Percentiles rank a stretch among this genome's conserved stretches.
phyloP scores from a whole-genome alignment of 257 asterid species.

The Lycium ferocissimum region DNA sequence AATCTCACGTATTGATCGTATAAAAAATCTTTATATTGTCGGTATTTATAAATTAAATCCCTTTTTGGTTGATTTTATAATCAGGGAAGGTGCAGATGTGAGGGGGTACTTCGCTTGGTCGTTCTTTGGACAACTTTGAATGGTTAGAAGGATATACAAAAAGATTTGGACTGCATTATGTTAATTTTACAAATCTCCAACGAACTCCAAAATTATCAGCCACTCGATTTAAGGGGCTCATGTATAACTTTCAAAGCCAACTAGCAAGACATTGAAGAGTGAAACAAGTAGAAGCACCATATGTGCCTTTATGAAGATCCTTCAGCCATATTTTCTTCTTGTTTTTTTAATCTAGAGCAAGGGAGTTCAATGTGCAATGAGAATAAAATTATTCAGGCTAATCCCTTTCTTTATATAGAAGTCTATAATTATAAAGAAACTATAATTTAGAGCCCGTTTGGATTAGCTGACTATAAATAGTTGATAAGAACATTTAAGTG shows the following conservation, averaged over 20 bases:
- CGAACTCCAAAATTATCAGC: constrained; percentile 56
- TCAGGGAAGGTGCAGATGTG: constrained; percentile 76
- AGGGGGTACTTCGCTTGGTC: constrained; percentile 81
- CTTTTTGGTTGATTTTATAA: background rate
- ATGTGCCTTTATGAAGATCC: background rate
- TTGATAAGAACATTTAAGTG: no score
- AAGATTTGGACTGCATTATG: constrained; percentile 65
- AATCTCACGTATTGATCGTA: background rate
- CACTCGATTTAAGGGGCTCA: constrained; percentile 51
- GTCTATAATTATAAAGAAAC: background rate
- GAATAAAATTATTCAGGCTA: background rate
- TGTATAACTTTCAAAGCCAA: constrained; percentile 29
- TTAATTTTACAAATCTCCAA: constrained; percentile 44
- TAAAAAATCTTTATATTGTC: background rate
- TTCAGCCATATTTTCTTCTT: background rate
- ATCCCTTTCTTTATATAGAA: background rate
- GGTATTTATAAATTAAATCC: background rate
- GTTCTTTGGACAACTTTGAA: constrained; percentile 78
- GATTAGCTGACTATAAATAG: no score
- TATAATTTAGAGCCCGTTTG: background rate
- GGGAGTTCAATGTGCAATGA: background rate
- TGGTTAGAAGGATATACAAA: constrained; percentile 64
- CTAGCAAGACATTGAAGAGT: background rate
- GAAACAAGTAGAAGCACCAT: background rate
- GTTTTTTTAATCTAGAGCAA: background rate